Evolutionary conservation across 257 asterid species (phyloP).

Genomic region (Solanum boliviense): DNA sequence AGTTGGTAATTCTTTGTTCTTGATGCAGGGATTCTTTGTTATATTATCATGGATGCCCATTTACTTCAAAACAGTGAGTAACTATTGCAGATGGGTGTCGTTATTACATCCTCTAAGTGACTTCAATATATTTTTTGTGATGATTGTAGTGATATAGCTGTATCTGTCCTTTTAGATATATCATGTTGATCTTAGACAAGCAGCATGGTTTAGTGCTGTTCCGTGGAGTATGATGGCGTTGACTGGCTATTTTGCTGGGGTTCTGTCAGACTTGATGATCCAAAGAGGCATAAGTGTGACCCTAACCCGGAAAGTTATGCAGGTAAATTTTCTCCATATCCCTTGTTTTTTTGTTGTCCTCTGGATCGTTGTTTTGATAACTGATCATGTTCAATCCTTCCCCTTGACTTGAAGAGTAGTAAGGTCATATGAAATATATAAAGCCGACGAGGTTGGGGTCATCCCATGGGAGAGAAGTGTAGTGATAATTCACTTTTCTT

Average conservation of each 20-base stretch:
- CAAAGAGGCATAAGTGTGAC: constrained; percentile 70
- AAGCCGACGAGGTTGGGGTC: neutral
- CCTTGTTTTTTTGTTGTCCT: neutral
- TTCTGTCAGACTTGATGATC: constrained; percentile 74
- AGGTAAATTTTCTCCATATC: constrained; percentile 28
- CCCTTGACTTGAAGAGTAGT: neutral
- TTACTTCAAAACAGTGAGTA: constrained; percentile 73
- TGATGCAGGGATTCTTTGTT: constrained; percentile 83
- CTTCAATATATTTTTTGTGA: neutral
- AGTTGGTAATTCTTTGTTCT: constrained; percentile 2
- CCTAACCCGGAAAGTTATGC: constrained; percentile 90
- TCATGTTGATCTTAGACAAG: constrained; percentile 88
- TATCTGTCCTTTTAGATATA: constrained; percentile 49
- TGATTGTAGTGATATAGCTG: neutral
- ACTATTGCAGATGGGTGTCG: neutral
- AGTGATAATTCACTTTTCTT: neutral
- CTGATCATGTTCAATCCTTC: neutral
- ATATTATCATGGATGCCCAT: constrained; percentile 99
- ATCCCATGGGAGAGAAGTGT: neutral
- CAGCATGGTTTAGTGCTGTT: constrained; percentile 98
- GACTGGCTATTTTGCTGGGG: constrained; percentile 82
- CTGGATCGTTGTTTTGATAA: neutral
- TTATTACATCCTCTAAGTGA: neutral
- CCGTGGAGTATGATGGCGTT: constrained; percentile 98
- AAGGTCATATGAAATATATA: neutral